These are phyloP conservation scores for Arxiozyma slooffiae DNA, from an alignment of 1,139 yeast genomes.

Conservation along the genomic window DNA sequence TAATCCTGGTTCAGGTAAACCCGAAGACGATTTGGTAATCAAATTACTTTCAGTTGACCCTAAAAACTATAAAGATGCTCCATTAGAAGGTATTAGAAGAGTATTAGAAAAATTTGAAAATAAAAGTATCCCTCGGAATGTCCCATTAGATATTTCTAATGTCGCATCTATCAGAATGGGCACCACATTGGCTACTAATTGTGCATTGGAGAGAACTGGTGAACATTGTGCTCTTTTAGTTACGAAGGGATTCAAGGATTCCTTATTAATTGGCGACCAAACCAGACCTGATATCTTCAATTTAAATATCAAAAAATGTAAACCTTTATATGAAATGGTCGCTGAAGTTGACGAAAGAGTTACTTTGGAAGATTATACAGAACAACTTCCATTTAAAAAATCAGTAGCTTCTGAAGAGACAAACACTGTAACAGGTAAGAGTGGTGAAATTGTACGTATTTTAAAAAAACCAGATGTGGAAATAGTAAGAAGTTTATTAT, in stretches of 20 bases:
- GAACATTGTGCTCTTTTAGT: constrained; percentile 43
- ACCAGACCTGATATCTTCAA: constrained; percentile 59
- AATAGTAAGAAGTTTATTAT: constrained; percentile 36
- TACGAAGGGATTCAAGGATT: constrained; percentile 47
- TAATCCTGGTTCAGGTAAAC: constrained; percentile 35
- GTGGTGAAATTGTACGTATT: constrained; percentile 56
- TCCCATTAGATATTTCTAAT: constrained; percentile 37
- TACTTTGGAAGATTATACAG: constrained; percentile 57
- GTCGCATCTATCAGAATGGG: constrained; percentile 64
- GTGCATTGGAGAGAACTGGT: constrained; percentile 48
- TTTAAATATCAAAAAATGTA: constrained; percentile 48
- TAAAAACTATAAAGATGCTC: constrained; percentile 76
- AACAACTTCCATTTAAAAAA: constrained; percentile 39
- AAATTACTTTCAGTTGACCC: constrained; percentile 85
- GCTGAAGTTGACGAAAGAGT: constrained; percentile 63
- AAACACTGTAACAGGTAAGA: constrained; percentile 41
- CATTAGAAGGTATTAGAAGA: constrained; percentile 80
- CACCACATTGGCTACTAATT: constrained; percentile 74
- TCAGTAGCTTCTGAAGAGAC: constrained; percentile 26
- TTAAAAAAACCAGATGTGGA: constrained; percentile 39
- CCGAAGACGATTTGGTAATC: constrained; percentile 44
- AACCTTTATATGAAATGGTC: constrained; percentile 52
- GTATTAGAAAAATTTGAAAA: constrained; percentile 53
- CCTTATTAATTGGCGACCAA: constrained; percentile 60
- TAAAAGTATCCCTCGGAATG: constrained; percentile 41